Evolutionary conservation across 2,329 filamentous ascomycete genomes (phyloP), one percentile per base, ranked within the genome.

Genomic region (Aspergillus quadricinctus): DNA sequence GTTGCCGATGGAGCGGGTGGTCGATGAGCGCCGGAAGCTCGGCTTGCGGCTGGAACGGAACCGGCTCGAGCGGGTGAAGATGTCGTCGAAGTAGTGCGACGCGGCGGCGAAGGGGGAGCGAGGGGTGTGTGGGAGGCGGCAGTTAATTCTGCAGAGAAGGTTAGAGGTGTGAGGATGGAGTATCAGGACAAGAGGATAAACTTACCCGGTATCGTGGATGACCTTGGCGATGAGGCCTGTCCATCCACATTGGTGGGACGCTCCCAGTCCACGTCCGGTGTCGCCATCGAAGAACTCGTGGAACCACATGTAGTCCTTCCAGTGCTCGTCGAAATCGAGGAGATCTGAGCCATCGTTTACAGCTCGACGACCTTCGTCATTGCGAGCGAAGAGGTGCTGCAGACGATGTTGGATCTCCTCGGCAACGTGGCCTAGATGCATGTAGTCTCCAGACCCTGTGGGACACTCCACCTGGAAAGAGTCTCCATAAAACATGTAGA

Each of bases 271-370:
- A 63, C 92, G 88, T 14, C 93, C 93, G 51, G 81, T 87, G 71
- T 97, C 92, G 41, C 92, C 93, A 69, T 97, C 93, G 70, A 97
- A 97, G 80, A 95, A 97, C 73, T 97, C 93, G 71, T 96, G 89
- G 81, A 96, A 97, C 90, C 91, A 97, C 66, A 97, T 80, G 68
- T 92, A 85, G 67, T 95, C 92, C 73, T 88, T 93, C 93, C 93
- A 97, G 74, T 96, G 81, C 25, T 90, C 87, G 69, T 97, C 92
- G 68, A 89, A 96, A 76, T 97, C 92, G 31, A 97, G 85, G 63
- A 88, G 83, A 65, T 97, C 88, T 64, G 89, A 91, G 19, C 90
- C 88, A 55, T 84, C 87, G 67, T 97, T 95, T 79, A 96, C 89
- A 61, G 92, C 93, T 61, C 94, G 88, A 58, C 90, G 87, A 52